Conservation (phyloP, 176 grass and related monocot species). For the Carex myosuroides region DNA sequence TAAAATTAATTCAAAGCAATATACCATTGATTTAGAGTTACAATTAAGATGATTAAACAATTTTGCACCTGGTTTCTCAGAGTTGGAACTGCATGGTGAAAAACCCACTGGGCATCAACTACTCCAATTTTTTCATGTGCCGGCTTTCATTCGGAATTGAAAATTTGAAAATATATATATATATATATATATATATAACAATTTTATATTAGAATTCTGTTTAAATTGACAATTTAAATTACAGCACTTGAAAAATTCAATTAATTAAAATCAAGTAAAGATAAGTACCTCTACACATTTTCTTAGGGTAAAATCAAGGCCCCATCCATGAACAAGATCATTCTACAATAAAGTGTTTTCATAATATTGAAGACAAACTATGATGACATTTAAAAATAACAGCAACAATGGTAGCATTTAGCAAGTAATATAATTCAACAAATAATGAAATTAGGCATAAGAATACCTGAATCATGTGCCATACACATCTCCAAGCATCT, state of each 20-base stretch:
- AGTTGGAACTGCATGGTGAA: constrained; percentile 15
- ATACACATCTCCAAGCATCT: constrained; percentile 40
- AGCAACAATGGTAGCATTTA: not conserved
- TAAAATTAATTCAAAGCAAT: not conserved
- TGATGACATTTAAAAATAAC: not conserved
- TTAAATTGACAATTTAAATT: not conserved
- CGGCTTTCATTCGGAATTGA: not conserved
- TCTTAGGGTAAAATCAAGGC: constrained; percentile 34
- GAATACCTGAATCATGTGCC: constrained; percentile 45
- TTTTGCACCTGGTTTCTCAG: constrained; percentile 11
- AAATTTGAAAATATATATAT: not conserved
- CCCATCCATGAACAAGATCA: constrained; percentile 53
- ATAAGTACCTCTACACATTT: constrained; percentile 39
- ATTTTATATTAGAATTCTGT: not conserved
- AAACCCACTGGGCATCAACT: constrained; percentile 22
- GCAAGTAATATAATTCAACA: not conserved
- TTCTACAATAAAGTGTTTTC: constrained; percentile 14
- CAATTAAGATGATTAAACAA: not conserved
- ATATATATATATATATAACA: no score
- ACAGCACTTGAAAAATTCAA: not conserved
- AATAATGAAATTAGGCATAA: not conserved
- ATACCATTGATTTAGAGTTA: not conserved
- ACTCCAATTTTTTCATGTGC: constrained; percentile 11
- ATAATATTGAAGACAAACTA: not conserved
- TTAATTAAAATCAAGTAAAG: not conserved